These are phyloP conservation scores for Cryptococcus sp. DNA, from an alignment of 1,284 basidiomycete species.

Conservation along the genomic window DNA sequence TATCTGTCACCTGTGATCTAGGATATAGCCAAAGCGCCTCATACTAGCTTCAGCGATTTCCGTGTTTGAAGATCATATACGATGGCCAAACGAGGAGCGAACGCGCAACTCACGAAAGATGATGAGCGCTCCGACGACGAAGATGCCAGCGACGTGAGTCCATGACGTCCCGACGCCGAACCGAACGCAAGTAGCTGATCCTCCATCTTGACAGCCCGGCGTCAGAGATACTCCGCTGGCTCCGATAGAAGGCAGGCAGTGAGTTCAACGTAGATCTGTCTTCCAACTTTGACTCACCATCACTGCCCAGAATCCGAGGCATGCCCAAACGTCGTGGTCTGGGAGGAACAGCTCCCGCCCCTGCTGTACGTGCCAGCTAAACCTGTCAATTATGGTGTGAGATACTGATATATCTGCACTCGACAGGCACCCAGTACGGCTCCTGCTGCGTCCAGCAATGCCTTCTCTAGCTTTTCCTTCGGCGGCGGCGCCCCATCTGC, in stretches of 20 bases:
- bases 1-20: neutral
- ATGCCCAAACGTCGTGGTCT: constrained; percentile 50
- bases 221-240: constrained; percentile 34
- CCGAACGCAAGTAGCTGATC: constrained; percentile 3
- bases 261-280: constrained; percentile 18
- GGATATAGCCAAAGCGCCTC: too few species aligned
- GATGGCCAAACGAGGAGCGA: constrained; percentile 69
- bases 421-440: neutral
- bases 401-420: neutral
- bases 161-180: neutral
- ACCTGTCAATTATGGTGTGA: neutral
- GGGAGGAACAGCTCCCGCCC: constrained; percentile 12
- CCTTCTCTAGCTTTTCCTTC: neutral
- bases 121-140: constrained; percentile 47
- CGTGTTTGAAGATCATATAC: too few species aligned
- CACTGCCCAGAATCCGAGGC: constrained; percentile 49
- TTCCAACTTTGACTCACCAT: neutral
- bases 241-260: constrained; percentile 45
- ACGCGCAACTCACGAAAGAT: constrained; percentile 69
- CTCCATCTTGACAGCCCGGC: constrained; percentile 36
- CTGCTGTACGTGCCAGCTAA: neutral
- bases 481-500: neutral
- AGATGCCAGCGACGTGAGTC: constrained; percentile 58
- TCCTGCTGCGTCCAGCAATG: neutral
- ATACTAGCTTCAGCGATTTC: too few species aligned